Evolutionary conservation across 139 green algal species (phyloP), one percentile per base, ranked within the genome.

Genomic region (Chlorella sp.): DNA sequence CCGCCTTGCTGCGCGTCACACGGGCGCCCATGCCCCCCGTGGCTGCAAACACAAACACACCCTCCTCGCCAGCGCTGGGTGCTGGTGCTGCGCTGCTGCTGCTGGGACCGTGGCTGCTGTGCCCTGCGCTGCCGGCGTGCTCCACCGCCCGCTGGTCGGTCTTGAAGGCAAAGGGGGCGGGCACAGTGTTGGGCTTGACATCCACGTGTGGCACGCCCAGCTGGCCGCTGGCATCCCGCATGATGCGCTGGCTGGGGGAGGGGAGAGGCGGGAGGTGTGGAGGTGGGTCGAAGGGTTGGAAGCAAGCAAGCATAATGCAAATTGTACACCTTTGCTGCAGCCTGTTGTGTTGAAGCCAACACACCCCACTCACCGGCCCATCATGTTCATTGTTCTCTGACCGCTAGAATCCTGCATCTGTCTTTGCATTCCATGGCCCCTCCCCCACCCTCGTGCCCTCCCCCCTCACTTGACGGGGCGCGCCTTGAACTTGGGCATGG

Each of bases 401-500:
- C n/a, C 2, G 64, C 22, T 71, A 16, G 64, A 3, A 26, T 11
- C 21, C n/a, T 48, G 73, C 73, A 48, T 48, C n/a, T 80, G 34
- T 16, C 37, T 57, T 22, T 14, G 64, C 64, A 32, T 5, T 28
- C 21, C 21, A 2, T 18, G 21, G 64, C 64, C 22, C 21, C 64
- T 71, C 21, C 64, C 64, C 64, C 5, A 18, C 22, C 64, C 64
- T 18, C 83, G 0, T 26, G 64, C 7, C 16, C n/a, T 3, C 85
- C 36, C 32, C 40, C 42, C 94, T 89, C 64, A 97, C 94, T 95
- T 93, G 42, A 96, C n/a, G 0, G 91, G 92, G 37, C 88, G 91
- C 12, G 94, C 93, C 32, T 93, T 87, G 91, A 97, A 95, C 42
- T 89, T 73, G 22, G 92, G 92, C 91, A 94, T 92, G 39, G 85